Evolutionary conservation across 2,329 filamentous ascomycete genomes (phyloP).

Genomic region (Exophiala sideris): DNA sequence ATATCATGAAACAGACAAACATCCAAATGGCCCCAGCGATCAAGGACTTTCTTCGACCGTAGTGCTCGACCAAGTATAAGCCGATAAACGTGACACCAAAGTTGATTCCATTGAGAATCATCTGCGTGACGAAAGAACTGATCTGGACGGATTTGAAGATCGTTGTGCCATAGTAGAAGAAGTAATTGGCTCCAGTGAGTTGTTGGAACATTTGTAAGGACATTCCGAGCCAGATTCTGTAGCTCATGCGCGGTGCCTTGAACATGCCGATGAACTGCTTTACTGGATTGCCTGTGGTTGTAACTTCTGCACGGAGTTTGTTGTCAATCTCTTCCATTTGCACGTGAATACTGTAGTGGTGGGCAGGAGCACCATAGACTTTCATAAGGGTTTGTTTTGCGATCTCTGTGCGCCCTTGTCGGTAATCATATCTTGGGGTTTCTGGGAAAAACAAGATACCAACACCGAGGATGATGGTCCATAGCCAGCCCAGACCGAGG

Average conservation of each 20-base stretch:
- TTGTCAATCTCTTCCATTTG: conserved; percentile 23
- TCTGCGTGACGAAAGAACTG: conserved; percentile 54
- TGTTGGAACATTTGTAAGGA: conserved; percentile 48
- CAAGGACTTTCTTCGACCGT: conserved; percentile 65
- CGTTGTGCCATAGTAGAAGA: conserved; percentile 53
- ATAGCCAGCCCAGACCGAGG: conserved; percentile 57
- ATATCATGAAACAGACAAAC: conserved; percentile 62
- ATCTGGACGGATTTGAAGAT: conserved; percentile 54
- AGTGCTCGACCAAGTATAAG: conserved; percentile 66
- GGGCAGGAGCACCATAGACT: conserved; percentile 52
- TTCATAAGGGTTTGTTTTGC: conserved; percentile 52
- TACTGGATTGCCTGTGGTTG: conserved; percentile 44
- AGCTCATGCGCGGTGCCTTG: conserved; percentile 45
- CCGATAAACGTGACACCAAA: conserved; percentile 59
- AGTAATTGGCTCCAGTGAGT: conserved; percentile 43
- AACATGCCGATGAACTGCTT: conserved; percentile 44
- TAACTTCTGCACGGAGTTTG: conserved; percentile 45
- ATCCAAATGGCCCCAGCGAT: conserved; percentile 67
- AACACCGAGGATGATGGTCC: conserved; percentile 50
- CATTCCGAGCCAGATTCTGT: conserved; percentile 43
- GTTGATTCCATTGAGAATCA: conserved; percentile 67
- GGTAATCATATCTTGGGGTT: conserved; percentile 56
- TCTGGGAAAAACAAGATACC: conserved; percentile 56
- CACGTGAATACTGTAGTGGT: conserved; percentile 49
- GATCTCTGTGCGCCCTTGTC: conserved; percentile 48